Percentiles rank a stretch among this genome's conserved stretches.
These are phyloP conservation scores for Scenedesmus sp. DNA, from an alignment of 163 green algal species.

Conservation along the genomic window DNA sequence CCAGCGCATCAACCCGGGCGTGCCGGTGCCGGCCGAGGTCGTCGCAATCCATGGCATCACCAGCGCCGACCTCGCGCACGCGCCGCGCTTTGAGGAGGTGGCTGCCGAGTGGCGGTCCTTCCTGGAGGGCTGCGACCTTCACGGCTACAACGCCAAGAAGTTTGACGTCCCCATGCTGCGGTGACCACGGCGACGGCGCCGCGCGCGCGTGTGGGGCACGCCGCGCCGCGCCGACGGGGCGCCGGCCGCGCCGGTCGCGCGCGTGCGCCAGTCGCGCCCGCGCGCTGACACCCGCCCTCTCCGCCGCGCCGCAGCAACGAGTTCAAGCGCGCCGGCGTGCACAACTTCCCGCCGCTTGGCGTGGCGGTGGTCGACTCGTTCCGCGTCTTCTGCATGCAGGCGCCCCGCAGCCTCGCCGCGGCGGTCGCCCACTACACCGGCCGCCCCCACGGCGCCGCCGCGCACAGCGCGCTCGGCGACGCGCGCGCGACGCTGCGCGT, in stretches of 20 bases:
- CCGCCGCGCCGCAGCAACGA: slow-evolving; percentile 2
- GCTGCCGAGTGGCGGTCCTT: slow-evolving; percentile 40
- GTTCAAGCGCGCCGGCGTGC: slow-evolving; percentile 25
- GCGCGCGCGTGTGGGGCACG: neutral
- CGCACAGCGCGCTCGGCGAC: slow-evolving; percentile 43
- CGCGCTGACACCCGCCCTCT: neutral
- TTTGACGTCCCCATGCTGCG: slow-evolving; percentile 55
- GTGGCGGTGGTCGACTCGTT: slow-evolving; percentile 37
- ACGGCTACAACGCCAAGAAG: slow-evolving; percentile 50
- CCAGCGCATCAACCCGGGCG: slow-evolving; percentile 41
- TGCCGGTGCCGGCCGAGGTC: slow-evolving; percentile 34
- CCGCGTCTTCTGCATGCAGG: slow-evolving; percentile 29
- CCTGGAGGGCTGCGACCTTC: slow-evolving; percentile 42
- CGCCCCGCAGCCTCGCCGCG: slow-evolving; percentile 22
- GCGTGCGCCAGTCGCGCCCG: too few relatives aligned
- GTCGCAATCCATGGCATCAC: slow-evolving; percentile 46
- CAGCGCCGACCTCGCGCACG: slow-evolving; percentile 19
- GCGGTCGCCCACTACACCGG: slow-evolving; percentile 40
- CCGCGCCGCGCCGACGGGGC: too few relatives aligned
- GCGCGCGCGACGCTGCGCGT: slow-evolving; percentile 29
- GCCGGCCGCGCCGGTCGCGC: neutral
- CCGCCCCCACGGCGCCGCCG: neutral
- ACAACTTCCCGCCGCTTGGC: slow-evolving; percentile 35
- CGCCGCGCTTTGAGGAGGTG: slow-evolving; percentile 39
- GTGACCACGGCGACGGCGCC: slow-evolving; percentile 16